Evolutionary conservation across 2,329 filamentous ascomycete genomes (phyloP).

Genomic region (Helicocarpus griseus): DNA sequence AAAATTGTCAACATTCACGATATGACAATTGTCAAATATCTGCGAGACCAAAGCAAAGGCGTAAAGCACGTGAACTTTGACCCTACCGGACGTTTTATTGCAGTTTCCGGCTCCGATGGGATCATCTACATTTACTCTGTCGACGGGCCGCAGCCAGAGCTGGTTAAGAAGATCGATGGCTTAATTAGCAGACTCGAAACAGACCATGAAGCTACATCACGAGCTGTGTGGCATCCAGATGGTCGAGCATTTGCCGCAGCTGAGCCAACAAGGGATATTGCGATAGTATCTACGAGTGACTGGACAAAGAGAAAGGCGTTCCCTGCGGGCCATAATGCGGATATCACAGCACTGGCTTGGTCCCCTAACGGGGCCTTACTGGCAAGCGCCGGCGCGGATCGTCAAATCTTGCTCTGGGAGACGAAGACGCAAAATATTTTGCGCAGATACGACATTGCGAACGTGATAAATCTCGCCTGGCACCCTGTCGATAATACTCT

Average conservation of each 20-base stretch:
- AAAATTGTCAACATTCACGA: constrained; percentile 79
- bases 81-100: constrained; percentile 61
- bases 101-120: constrained; percentile 81
- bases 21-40: constrained; percentile 62
- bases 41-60: constrained; percentile 76
- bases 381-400: constrained; percentile 48
- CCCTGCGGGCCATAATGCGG: constrained; percentile 65
- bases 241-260: constrained; percentile 81
- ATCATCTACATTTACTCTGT: constrained; percentile 84
- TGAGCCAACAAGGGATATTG: constrained; percentile 71
- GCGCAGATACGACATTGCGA: constrained; percentile 66
- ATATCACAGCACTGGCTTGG: constrained; percentile 84
- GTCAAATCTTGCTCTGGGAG: constrained; percentile 63
- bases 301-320: constrained; percentile 83
- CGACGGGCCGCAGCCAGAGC: constrained; percentile 64
- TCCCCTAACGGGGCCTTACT: constrained; percentile 89
- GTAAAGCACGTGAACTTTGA: constrained; percentile 90
- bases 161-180: constrained; percentile 76
- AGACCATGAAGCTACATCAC: constrained; percentile 65
- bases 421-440: constrained; percentile 76
- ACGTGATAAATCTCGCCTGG: constrained; percentile 81
- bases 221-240: constrained; percentile 85
- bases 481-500: constrained; percentile 81
- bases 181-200: constrained; percentile 70
- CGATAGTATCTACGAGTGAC: constrained; percentile 77